Base-by-base conservation (phyloP, 202 grass and related monocot species). In the Dendrocalamus latiflorus region DNA sequence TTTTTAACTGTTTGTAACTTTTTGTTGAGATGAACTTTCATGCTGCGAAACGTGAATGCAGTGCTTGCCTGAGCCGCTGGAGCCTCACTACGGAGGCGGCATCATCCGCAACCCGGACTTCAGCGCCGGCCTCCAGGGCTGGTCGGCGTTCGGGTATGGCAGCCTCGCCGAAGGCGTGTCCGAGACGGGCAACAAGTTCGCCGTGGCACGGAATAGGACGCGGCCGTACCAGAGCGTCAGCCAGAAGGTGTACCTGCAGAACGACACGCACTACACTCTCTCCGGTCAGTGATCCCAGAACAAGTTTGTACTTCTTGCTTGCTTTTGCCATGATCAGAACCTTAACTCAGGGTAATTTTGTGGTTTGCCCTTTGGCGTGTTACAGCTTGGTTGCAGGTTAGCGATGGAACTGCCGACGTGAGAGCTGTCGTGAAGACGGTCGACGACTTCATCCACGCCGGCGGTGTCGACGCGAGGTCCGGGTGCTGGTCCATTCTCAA, bases 71-170 rank as follows among this genome's bases (percentile, higher is more conserved):
- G 90, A 93, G 55, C 93, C 93, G 21, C 62, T 81, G 49, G 86
- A 88, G 36, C 25, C 85, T 51, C 93, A 92, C 66, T 94, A 94
- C 63, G 74, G 77, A 17, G 93, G 93, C 26, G 93, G 93, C 70
- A 83, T 94, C 73, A 88, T 94, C 84, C 70, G 55, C 28, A 94
- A 94, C 85, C 38, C 90, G 38, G 67, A 90, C 76, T 95, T 95
- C 75, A 68, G 51, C 77, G 65, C 68, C 48, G 83, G 87, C 15
- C 75, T 88, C 30, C 38, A 72, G 34, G 85, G 79, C 28, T 95
- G 93, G 93, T 82, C 85, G 17, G 16, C 8, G 9, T 90, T 90
- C 80, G 90, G 93, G 28, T 81, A 78, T 36, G 68, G 75, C 37
- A 69, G 15, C 39, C 34, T 88, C 9, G 30, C 10, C 12, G 68